Evolutionary conservation across 176 grass and related monocot species (phyloP).

Genomic region (Oryza meridionalis): DNA sequence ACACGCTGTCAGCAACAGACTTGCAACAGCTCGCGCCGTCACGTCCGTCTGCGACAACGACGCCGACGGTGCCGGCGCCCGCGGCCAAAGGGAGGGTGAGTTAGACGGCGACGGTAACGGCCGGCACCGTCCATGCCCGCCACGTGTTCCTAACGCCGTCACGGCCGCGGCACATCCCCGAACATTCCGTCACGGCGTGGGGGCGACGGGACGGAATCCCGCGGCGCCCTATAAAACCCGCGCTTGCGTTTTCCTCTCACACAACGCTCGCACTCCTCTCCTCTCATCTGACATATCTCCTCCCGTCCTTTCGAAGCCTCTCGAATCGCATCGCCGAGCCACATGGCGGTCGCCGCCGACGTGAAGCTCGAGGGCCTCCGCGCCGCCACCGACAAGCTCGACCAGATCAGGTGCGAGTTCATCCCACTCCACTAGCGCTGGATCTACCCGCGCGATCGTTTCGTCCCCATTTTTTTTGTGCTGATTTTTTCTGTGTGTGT

Average conservation of each 20-base stretch:
- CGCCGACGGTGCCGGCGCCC: conserved; percentile 12
- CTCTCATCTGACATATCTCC: conserved; percentile 56
- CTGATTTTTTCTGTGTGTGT: conserved; percentile 27
- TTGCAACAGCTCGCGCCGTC: neutral
- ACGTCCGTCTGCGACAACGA: neutral
- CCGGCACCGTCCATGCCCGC: neutral
- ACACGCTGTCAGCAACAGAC: conserved; percentile 28
- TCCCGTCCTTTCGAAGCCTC: conserved; percentile 48
- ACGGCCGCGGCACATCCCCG: conserved; percentile 7
- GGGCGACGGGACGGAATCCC: conserved; percentile 3
- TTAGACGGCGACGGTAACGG: neutral
- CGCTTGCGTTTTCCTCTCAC: neutral
- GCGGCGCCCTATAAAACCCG: conserved; percentile 38
- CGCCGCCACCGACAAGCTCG: conserved; percentile 57
- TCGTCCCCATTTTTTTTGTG: conserved; percentile 4
- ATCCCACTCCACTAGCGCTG: neutral
- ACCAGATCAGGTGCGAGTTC: conserved; percentile 77
- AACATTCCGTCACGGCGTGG: conserved; percentile 22
- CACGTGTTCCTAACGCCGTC: conserved; percentile 44
- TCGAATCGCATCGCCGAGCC: conserved; percentile 26
- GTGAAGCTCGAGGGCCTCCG: conserved; percentile 67
- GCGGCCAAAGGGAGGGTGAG: too few relatives aligned
- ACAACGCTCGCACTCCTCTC: conserved; percentile 23
- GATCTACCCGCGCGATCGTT: conserved; percentile 28
- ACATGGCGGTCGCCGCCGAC: conserved; percentile 54